phyloP scores from a whole-genome alignment of 352 stramenopile genomes.

The Phytopythium ostracodes region DNA sequence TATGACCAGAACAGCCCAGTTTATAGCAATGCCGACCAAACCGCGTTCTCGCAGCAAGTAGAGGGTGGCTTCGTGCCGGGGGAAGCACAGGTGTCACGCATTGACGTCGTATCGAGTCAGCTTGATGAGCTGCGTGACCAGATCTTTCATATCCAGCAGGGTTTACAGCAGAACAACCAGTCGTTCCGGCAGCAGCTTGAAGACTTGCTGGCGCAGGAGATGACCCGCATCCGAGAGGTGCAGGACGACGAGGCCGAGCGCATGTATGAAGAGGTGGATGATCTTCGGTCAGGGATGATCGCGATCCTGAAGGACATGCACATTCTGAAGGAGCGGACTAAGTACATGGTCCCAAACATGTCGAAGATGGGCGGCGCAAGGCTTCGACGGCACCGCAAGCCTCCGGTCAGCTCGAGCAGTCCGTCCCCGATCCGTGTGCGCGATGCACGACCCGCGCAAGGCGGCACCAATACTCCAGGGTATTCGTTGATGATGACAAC shows the following conservation, averaged over 20 bases:
- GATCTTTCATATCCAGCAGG: slow-evolving; percentile 52
- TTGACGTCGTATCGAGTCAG: slow-evolving; percentile 39
- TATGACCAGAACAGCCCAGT: slow-evolving; percentile 17
- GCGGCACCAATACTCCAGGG: slow-evolving; percentile 11
- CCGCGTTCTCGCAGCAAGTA: too few relatives aligned
- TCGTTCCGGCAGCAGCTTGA: slow-evolving; percentile 44
- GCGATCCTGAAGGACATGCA: slow-evolving; percentile 65
- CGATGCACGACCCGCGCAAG: not conserved
- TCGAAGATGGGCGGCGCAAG: slow-evolving; percentile 18
- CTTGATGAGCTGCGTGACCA: slow-evolving; percentile 42
- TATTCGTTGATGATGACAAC: slow-evolving; percentile 32
- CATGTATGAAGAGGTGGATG: slow-evolving; percentile 56
- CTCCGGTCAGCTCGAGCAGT: not conserved
- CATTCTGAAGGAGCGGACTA: slow-evolving; percentile 61
- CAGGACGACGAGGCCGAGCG: slow-evolving; percentile 53
- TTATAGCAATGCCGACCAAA: not conserved
- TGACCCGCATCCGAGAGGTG: slow-evolving; percentile 37
- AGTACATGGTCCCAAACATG: slow-evolving; percentile 55
- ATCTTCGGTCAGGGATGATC: slow-evolving; percentile 60
- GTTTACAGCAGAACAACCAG: slow-evolving; percentile 43
- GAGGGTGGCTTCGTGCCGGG: slow-evolving; percentile 7
- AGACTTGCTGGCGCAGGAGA: slow-evolving; percentile 41
- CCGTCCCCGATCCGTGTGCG: slow-evolving; percentile 9
- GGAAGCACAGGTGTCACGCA: slow-evolving; percentile 21
- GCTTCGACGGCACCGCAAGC: slow-evolving; percentile 14